Percentiles rank a stretch among this genome's conserved stretches.
Conservation (phyloP, 164 flowering plant genomes). For the Vitis rotundifolia region DNA sequence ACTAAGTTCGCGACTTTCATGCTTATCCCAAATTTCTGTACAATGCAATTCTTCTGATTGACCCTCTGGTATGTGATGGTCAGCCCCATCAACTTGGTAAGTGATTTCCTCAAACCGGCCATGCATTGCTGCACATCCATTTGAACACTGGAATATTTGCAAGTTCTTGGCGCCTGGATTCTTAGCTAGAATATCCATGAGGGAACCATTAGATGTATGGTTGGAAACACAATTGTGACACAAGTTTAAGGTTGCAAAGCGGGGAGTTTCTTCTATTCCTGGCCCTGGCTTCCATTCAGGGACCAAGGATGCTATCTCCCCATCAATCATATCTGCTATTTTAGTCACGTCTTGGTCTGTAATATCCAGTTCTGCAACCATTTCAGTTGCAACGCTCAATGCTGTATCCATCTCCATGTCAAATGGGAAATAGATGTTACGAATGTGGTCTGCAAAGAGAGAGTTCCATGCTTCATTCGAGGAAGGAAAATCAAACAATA, state of each 20-base stretch:
- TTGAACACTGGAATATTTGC: slow-evolving; percentile 35
- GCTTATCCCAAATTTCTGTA: slow-evolving; percentile 46
- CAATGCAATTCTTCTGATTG: slow-evolving; percentile 28
- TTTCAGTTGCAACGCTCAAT: slow-evolving; percentile 58
- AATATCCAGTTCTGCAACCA: slow-evolving; percentile 61
- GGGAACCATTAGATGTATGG: slow-evolving; percentile 50
- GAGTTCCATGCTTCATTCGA: background rate
- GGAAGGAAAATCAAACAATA: background rate
- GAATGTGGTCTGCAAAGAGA: slow-evolving; percentile 37
- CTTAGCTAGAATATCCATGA: slow-evolving; percentile 37
- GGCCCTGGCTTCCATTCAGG: slow-evolving; percentile 51
- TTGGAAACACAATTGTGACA: slow-evolving; percentile 49
- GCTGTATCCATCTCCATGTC: slow-evolving; percentile 59
- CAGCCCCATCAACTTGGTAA: slow-evolving; percentile 52
- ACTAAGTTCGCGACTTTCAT: slow-evolving; percentile 46
- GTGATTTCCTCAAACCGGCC: slow-evolving; percentile 85
- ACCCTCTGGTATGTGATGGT: slow-evolving; percentile 38
- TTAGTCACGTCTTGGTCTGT: slow-evolving; percentile 53
- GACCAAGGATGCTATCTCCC: slow-evolving; percentile 47
- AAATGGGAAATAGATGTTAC: slow-evolving; percentile 60
- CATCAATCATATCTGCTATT: slow-evolving; percentile 60
- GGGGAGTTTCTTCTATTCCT: slow-evolving; percentile 39
- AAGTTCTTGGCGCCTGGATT: slow-evolving; percentile 23
- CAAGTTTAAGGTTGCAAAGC: slow-evolving; percentile 20
- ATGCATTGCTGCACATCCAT: slow-evolving; percentile 69